phyloP scores from a whole-genome alignment of 176 grass and related monocot species.

The Phyllostachys edulis region DNA sequence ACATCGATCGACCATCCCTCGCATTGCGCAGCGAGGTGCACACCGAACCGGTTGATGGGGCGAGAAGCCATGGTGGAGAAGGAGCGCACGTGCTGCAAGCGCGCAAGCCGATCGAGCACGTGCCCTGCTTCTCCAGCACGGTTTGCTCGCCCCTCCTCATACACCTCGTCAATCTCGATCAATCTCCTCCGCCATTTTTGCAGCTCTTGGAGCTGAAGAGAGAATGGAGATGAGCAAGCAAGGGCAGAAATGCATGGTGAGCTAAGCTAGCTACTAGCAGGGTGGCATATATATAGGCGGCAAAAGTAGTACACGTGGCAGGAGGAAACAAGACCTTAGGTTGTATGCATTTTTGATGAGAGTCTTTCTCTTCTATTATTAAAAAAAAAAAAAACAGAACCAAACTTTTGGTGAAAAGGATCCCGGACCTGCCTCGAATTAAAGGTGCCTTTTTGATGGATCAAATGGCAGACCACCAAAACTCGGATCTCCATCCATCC shows the following conservation, averaged over 20 bases:
- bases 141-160: conserved; percentile 43
- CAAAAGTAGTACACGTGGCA: conserved; percentile 10
- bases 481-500: neutral
- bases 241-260: neutral
- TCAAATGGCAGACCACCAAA: conserved; percentile 47
- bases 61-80: conserved; percentile 63
- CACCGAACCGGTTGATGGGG: conserved; percentile 2
- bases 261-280: neutral
- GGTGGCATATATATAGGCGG: conserved; percentile 34
- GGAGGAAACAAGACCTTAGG: no score
- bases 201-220: neutral
- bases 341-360: no score
- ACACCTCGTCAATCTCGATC: neutral
- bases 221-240: neutral
- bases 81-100: conserved; percentile 37
- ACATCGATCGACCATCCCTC: neutral
- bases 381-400: no score
- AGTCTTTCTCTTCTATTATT: no score
- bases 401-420: conserved; percentile 46
- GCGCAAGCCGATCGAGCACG: conserved; percentile 27
- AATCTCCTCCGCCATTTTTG: neutral
- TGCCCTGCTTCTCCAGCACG: conserved; percentile 74
- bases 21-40: neutral
- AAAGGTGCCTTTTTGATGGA: neutral
- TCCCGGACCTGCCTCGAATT: conserved; percentile 17